Evolutionary conservation across 805 yeast species (phyloP), one percentile per base, ranked within the genome.

Genomic region (Alloascoidea africana): DNA sequence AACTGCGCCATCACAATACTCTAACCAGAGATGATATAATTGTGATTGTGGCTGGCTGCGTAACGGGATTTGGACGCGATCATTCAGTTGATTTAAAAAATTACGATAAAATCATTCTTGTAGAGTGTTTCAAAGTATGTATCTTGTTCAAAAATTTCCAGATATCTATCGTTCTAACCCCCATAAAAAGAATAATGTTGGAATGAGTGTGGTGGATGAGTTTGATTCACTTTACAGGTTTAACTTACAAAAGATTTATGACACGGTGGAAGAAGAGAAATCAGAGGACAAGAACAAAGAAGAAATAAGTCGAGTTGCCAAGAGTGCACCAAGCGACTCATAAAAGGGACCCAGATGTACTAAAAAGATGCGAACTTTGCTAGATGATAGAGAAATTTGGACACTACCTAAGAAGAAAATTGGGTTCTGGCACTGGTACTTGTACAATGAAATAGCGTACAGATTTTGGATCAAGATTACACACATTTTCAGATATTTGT

Each of bases 61-160:
- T 84, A 0, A n/a, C n/a, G n/a, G n/a, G n/a, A n/a, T n/a, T n/a
- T n/a, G 89, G 89, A 1, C 62, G 68, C 35, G 76, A 72, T 3
- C 95, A 85, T 53, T 62, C 58, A 27, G 94, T 91, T 13, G 93
- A 86, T 52, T 66, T 91, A 54, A 82, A 83, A 49, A 58, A 73
- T 8, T 84, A 72, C 49, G 94, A 87, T 42, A 76, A 77, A 50
- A 60, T 91, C 46, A 70, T 91, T 36, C 52, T 89, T 38, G 80
- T 91, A 8, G 95, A 85, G 54, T 82, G 96, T 52, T 89, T 78
- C 59, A 89, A 87, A 42, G 46, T 46, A 27, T 2, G 40, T 27
- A 16, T 30, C 18, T 6, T 23, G n/a, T n/a, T n/a, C n/a, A n/a
- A n/a, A 6, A 5, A 16, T 34, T 34, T 34, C 5, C 13, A 3